These are phyloP conservation scores for Carex scoparia DNA, from an alignment of 176 grass and related monocot genomes.

Conservation along the genomic window DNA sequence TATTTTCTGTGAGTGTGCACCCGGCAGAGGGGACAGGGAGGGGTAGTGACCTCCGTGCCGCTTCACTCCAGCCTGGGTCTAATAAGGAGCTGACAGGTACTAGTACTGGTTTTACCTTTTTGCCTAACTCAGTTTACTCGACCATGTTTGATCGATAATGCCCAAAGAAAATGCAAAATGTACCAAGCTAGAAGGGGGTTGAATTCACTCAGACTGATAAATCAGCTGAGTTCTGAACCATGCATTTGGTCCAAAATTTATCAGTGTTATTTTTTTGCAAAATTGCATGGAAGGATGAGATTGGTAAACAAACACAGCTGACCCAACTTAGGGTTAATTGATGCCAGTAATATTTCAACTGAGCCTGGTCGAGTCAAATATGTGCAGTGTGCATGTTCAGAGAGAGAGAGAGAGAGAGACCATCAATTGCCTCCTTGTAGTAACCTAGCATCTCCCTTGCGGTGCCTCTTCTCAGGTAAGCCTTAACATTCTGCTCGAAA, in stretches of 20 bases:
- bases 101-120: not conserved
- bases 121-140: not conserved
- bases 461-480: conserved; percentile 88
- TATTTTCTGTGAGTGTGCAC: not conserved
- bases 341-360: not conserved
- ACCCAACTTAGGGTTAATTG: too few relatives aligned
- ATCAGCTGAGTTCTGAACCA: not conserved
- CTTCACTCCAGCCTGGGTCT: not conserved
- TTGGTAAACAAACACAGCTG: not conserved
- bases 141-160: not conserved
- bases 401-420: conserved; percentile 33
- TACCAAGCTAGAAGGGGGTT: not conserved
- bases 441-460: conserved; percentile 95
- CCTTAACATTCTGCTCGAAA: conserved; percentile 69
- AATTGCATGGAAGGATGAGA: not conserved
- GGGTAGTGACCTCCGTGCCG: not conserved
- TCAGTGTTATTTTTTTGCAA: not conserved
- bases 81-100: not conserved
- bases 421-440: conserved; percentile 85
- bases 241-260: not conserved
- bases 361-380: not conserved
- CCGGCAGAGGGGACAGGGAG: too few relatives aligned
- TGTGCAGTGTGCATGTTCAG: not conserved
- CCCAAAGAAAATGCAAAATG: not conserved
- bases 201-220: not conserved